Conservation (phyloP, 2,329 filamentous ascomycete genomes). For the Colletotrichum siamense region DNA sequence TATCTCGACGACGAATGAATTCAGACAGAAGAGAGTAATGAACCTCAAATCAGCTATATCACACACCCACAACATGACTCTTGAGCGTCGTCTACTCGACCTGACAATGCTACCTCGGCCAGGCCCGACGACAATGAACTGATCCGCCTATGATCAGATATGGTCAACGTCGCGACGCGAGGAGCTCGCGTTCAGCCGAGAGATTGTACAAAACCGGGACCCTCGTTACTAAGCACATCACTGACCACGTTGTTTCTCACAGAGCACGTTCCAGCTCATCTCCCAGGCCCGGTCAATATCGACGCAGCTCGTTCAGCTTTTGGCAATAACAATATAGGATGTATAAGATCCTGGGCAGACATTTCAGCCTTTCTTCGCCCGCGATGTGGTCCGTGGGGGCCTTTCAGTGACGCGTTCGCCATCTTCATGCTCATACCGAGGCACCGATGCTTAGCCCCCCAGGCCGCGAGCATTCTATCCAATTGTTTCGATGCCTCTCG, state of each 20-base stretch:
- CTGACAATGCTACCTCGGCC: neutral
- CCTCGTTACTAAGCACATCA: neutral
- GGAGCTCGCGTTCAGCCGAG: neutral
- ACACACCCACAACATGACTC: neutral
- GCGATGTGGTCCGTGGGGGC: neutral
- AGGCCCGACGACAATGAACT: neutral
- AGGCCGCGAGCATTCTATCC: neutral
- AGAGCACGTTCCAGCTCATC: neutral
- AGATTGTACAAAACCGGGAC: neutral
- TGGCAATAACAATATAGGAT: neutral
- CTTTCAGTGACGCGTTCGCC: neutral
- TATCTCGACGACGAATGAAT: slow-evolving; percentile 17
- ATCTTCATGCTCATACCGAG: neutral
- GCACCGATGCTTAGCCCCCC: neutral
- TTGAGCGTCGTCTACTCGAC: neutral
- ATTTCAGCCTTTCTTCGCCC: neutral
- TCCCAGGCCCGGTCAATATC: neutral
- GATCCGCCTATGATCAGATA: neutral
- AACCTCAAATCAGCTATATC: neutral
- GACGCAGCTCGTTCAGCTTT: neutral
- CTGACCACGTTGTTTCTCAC: neutral
- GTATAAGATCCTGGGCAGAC: neutral
- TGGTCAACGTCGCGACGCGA: neutral
- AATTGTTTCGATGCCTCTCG: neutral
- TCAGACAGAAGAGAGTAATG: slow-evolving; percentile 5